phyloP scores from a whole-genome alignment of 2,329 filamentous ascomycete species.

The Phyllosticta capitalensis region DNA sequence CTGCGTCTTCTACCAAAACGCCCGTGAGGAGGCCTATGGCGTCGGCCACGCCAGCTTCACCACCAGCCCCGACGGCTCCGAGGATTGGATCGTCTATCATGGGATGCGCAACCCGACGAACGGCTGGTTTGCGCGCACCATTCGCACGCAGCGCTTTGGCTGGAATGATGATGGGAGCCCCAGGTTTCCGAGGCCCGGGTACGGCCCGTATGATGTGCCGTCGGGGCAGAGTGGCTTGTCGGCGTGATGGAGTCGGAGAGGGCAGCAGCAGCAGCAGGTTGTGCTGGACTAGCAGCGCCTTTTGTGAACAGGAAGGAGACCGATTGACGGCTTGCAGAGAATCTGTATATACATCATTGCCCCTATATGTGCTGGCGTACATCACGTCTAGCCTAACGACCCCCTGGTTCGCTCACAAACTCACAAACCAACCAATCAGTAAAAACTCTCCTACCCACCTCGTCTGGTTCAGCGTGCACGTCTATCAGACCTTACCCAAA shows the following conservation, averaged over 20 bases:
- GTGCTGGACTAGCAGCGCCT: neutral
- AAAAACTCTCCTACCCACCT: no score
- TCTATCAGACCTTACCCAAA: no score
- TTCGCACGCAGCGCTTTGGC: constrained; percentile 39
- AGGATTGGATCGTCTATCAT: constrained; percentile 46
- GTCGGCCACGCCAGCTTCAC: constrained; percentile 44
- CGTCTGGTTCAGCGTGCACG: no score
- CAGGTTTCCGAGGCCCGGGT: constrained; percentile 39
- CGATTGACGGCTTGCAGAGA: neutral
- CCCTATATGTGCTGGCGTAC: no score
- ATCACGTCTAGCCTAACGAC: no score
- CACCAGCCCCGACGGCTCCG: constrained; percentile 37
- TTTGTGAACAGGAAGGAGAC: neutral
- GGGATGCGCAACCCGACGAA: constrained; percentile 40
- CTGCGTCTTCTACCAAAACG: constrained; percentile 43
- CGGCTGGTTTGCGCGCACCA: constrained; percentile 39
- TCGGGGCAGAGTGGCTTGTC: constrained; percentile 19
- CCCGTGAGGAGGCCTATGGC: constrained; percentile 35
- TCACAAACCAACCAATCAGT: no score
- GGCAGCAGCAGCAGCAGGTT: neutral
- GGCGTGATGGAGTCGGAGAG: neutral
- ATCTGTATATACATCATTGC: neutral
- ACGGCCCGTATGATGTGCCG: constrained; percentile 38
- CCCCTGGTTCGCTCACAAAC: no score
- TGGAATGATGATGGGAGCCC: constrained; percentile 41